Evolutionary conservation across 805 yeast species (phyloP), one percentile per base, ranked within the genome.

Genomic region (Metschnikowia lochheadii): DNA sequence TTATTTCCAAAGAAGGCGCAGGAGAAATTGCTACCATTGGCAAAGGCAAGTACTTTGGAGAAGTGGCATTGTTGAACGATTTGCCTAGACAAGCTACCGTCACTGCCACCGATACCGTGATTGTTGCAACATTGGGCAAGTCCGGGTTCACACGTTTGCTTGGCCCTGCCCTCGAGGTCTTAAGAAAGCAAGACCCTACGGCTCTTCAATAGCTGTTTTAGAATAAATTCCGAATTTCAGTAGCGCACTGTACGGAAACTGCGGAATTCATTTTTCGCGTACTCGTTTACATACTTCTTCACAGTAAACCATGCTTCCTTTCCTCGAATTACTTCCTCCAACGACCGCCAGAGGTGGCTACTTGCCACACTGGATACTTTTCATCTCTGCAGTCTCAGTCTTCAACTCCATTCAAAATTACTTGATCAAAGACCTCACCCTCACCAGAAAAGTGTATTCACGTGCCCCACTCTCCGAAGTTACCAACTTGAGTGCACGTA

Each of bases 41-140:
- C 42, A 83, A 86, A 62, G 97, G 97, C 56, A 96, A 87, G 66
- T 94, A 94, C 72, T 94, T 94, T 68, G 99, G 99, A 57, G 99
- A 94, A 72, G 83, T 94, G 56, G 98, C 99, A 3, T 75, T 94
- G 60, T 77, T 94, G 59, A 87, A 91, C 62, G 96, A 94, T 65
- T 74, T 83, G 51, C 98, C 98, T 54, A 83, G 99, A 69, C 94
- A 88, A 65, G 99, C 99, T 32, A 86, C 96, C 5, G 94, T 94
- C 36, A 82, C 78, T 46, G 96, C 97, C 1, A 73, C 78, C 15
- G 79, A 85, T 46, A 76, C 76, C 39, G 83, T 94, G 29, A 87
- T 87, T 62, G 96, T 91, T 37, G 98, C 95, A n/a, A 85, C 94
- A 3, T 78, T 94, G 60, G 96, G 89, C 54, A 89, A 92, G 72